Base-by-base conservation (phyloP, 192 early-diverging fungal species). In the Funneliformis mosseae region DNA sequence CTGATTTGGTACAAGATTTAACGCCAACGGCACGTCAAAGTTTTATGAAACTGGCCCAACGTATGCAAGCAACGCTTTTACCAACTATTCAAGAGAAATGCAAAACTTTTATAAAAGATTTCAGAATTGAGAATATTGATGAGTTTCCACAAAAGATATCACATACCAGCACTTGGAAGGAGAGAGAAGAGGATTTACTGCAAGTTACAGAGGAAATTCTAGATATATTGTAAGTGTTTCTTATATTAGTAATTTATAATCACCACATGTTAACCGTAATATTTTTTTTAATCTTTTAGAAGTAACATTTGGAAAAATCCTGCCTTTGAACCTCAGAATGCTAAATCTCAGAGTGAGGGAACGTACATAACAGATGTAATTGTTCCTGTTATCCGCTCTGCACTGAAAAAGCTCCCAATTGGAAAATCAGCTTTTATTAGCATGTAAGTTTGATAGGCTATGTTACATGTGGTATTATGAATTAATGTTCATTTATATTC, bases 301-400 rank as follows among this genome's bases (percentile, higher is more conserved):
- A 10, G 4, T 27, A 9, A 64, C 64, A 10, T 62, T 23, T 77
- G 61, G 39, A 64, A n/a, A 4, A 77, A 64, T 66, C 1, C 76
- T 11, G 60, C 41, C 10, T 2, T 4, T 21, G 18, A 5, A 77
- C 4, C 25, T 64, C 64, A 48, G n/a, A n/a, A 50, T 12, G 43
- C n/a, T 10, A 46, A 12, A 64, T 41, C n/a, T n/a, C n/a, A 77
- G 42, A 77, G 76, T 77, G 39, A 77, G 45, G 39, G 39, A 64
- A 77, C 60, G 1, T 77, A 77, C 64, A 18, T 77, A n/a, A 64
- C 60, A 45, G 60, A 77, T 64, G 18, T 77, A 1, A 64, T 63
- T 45, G 10, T 64, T 43, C 39, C n/a, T n/a, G n/a, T n/a, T n/a
- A n/a, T n/a, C n/a, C n/a, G n/a, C 61, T 62, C 10, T 45, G 8